A percentile compares a stretch with the other conserved stretches of the same genome.
Evolutionary conservation across 768 basidiomycete genomes (phyloP).

Genomic region (Hortiboletus campestris): DNA sequence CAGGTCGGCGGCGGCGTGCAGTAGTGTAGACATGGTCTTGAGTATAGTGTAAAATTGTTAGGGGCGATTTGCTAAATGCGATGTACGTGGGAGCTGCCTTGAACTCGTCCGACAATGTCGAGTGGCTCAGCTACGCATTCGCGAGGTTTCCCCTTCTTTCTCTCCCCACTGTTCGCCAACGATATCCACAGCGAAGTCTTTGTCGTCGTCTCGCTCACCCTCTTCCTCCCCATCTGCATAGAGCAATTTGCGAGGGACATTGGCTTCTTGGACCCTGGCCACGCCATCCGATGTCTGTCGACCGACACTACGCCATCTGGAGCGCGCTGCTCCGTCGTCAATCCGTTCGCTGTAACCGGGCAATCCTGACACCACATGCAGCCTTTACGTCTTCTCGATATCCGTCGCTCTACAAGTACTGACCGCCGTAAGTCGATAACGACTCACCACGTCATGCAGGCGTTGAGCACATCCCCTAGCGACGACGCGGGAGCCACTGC

Average conservation of each 20-base stretch:
- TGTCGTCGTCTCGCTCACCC: conserved; percentile 76
- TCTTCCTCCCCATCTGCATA: conserved; percentile 80
- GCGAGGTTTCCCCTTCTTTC: conserved; percentile 51
- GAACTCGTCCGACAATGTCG: conserved; percentile 6
- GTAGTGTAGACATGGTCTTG: too few relatives aligned
- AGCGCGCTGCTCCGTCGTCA: conserved; percentile 52
- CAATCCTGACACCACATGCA: conserved; percentile 31
- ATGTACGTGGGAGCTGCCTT: conserved; percentile 2
- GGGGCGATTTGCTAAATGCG: neutral
- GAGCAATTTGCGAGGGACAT: conserved; percentile 91
- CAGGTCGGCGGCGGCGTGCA: conserved; percentile 22
- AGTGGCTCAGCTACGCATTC: conserved; percentile 83
- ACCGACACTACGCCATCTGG: too few relatives aligned
- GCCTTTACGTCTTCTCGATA: conserved; percentile 83
- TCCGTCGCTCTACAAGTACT: conserved; percentile 89
- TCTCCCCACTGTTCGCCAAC: neutral
- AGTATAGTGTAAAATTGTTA: too few relatives aligned
- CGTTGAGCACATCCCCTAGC: conserved; percentile 39
- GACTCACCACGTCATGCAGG: too few relatives aligned
- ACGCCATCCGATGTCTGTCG: conserved; percentile 52
- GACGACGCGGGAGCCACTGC: conserved; percentile 70
- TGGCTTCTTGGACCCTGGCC: conserved; percentile 73
- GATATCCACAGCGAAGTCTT: conserved; percentile 62
- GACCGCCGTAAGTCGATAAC: conserved; percentile 62
- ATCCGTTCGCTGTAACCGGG: neutral